Conservation (phyloP, 2,329 filamentous ascomycete species). For the Hymenoscyphus albidus region DNA sequence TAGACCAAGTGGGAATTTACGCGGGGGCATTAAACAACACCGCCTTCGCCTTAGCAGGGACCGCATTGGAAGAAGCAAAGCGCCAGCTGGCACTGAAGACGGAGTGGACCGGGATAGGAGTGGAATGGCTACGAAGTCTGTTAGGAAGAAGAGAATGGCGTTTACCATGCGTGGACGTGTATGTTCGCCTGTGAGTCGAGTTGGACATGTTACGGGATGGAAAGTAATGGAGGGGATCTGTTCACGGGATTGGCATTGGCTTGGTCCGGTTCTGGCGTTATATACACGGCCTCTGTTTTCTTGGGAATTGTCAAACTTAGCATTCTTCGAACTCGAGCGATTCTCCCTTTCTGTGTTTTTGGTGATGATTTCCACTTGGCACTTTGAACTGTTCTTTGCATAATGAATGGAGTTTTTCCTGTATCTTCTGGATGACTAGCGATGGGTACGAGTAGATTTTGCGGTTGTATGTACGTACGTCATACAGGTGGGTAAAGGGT, state of each 20-base stretch:
- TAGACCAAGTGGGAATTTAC: conserved; percentile 37
- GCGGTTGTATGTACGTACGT: too few relatives aligned
- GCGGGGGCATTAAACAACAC: conserved; percentile 60
- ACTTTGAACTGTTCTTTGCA: too few relatives aligned
- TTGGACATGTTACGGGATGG: neutral
- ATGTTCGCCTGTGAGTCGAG: conserved; percentile 63
- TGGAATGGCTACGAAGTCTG: conserved; percentile 82
- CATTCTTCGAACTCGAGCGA: too few relatives aligned
- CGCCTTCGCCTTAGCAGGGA: conserved; percentile 61
- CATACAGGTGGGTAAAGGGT: too few relatives aligned
- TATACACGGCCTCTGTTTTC: neutral
- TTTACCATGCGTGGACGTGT: conserved; percentile 85
- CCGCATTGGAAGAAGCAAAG: conserved; percentile 59
- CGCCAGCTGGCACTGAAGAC: conserved; percentile 47
- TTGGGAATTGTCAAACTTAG: neutral
- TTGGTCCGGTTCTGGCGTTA: conserved; percentile 1
- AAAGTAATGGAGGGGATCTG: neutral
- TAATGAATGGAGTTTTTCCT: too few relatives aligned
- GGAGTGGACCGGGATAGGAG: conserved; percentile 72
- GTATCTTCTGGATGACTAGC: too few relatives aligned
- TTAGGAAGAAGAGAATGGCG: conserved; percentile 83
- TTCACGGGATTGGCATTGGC: conserved; percentile 1
- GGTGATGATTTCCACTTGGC: too few relatives aligned
- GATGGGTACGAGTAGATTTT: too few relatives aligned
- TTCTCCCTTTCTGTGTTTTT: too few relatives aligned